phyloP scores from a whole-genome alignment of 2,329 filamentous ascomycete genomes.

The Cladosporium sp. region DNA sequence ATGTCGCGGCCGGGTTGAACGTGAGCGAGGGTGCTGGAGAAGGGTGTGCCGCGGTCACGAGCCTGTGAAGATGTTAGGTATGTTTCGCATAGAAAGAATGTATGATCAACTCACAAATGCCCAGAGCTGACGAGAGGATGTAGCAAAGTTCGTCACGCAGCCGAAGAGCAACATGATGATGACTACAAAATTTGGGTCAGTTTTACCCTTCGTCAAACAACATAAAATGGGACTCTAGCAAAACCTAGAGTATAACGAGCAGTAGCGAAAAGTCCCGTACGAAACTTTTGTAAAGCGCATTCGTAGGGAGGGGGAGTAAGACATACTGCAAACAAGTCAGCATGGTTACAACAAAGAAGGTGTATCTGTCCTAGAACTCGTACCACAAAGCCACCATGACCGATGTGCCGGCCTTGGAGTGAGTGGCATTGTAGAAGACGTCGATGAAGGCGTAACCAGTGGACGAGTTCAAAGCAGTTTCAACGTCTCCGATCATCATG shows the following conservation, averaged over 20 bases:
- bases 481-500: constrained; percentile 37
- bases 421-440: constrained; percentile 38
- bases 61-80: constrained; percentile 32
- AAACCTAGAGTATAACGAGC: too few relatives aligned
- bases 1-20: constrained; percentile 34
- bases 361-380: too few relatives aligned
- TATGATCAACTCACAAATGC: constrained; percentile 41
- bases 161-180: constrained; percentile 42
- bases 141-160: constrained; percentile 41
- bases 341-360: too few relatives aligned
- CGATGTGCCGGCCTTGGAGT: constrained; percentile 37
- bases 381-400: constrained; percentile 36
- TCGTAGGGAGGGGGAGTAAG: too few relatives aligned
- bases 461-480: constrained; percentile 26
- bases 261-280: too few relatives aligned
- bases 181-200: too few relatives aligned
- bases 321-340: too few relatives aligned
- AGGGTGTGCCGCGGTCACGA: constrained; percentile 45
- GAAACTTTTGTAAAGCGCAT: too few relatives aligned
- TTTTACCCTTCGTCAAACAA: too few relatives aligned
- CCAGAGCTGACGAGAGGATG: constrained; percentile 45
- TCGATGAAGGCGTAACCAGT: constrained; percentile 37
- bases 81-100: constrained; percentile 23
- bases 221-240: too few relatives aligned
- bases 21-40: constrained; percentile 29